Percentiles rank a stretch among this genome's conserved stretches.
Evolutionary conservation across 139 green algal species (phyloP).

Genomic region (Yamagishiella unicocca): DNA sequence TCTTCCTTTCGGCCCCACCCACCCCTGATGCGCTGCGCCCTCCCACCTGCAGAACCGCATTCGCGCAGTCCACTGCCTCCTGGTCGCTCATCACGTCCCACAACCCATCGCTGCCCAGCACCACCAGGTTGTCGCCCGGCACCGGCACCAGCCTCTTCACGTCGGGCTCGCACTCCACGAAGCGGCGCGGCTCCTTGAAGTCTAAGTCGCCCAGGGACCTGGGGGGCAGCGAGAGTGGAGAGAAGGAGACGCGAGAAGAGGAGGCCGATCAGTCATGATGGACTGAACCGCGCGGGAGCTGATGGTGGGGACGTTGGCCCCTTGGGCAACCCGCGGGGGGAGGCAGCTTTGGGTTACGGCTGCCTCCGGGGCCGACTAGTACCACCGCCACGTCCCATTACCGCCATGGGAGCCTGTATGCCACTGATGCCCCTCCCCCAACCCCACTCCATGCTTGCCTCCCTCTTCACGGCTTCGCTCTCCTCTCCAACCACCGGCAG

Average conservation of each 20-base stretch:
- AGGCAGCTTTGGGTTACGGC: too few relatives aligned
- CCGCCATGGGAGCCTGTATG: too few relatives aligned
- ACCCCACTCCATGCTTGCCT: too few relatives aligned
- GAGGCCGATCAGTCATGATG: too few relatives aligned
- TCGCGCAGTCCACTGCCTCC: constrained; percentile 64
- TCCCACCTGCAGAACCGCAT: constrained; percentile 42
- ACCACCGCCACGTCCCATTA: too few relatives aligned
- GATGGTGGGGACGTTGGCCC: too few relatives aligned
- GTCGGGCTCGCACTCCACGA: constrained; percentile 71
- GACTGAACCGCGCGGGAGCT: too few relatives aligned
- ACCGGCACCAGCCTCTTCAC: constrained; percentile 50
- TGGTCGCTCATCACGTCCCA: constrained; percentile 76
- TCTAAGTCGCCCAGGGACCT: constrained; percentile 78
- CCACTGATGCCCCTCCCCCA: too few relatives aligned
- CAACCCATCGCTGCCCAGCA: constrained; percentile 51
- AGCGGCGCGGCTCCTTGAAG: constrained; percentile 81
- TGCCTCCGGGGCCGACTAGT: too few relatives aligned
- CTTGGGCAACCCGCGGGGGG: too few relatives aligned
- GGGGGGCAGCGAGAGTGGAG: not conserved
- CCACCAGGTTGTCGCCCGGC: constrained; percentile 47
- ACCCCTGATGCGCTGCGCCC: not conserved
- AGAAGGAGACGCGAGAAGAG: not conserved
- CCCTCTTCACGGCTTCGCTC: too few relatives aligned
- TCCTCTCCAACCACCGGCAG: too few relatives aligned
- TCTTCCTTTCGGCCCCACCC: not conserved